Conservation (phyloP, 768 basidiomycete species). For the Boletus subparvulus region DNA sequence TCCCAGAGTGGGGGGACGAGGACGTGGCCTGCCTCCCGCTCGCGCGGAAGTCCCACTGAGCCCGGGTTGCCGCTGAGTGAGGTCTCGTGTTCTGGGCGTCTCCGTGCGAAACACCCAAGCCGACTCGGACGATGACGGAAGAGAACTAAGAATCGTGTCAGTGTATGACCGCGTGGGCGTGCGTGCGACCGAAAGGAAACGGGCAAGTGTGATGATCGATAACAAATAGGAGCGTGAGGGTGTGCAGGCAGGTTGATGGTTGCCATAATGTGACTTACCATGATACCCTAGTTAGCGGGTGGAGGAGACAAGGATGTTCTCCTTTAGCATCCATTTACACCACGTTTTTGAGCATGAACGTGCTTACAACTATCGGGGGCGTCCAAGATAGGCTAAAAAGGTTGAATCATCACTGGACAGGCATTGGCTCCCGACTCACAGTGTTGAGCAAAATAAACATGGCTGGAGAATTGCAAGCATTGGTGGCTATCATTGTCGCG, state of each 20-base stretch:
- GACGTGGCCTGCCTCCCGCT: background rate
- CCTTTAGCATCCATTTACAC: background rate
- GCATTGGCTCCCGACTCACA: background rate
- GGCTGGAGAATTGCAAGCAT: constrained; percentile 14
- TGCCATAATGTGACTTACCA: constrained; percentile 9
- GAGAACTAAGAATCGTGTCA: no score
- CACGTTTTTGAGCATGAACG: background rate
- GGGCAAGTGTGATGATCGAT: background rate
- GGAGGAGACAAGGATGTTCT: background rate
- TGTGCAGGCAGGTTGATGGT: background rate
- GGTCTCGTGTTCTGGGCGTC: background rate
- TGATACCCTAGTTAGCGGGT: constrained; percentile 7
- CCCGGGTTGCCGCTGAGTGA: background rate
- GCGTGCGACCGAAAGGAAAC: constrained; percentile 20
- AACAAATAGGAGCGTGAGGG: background rate
- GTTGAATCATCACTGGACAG: background rate
- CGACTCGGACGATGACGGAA: constrained; percentile 26
- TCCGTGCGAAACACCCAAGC: constrained; percentile 21
- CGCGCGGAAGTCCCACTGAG: background rate
- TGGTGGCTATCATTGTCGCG: constrained; percentile 8
- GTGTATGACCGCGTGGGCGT: background rate
- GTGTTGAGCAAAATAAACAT: constrained; percentile 4
- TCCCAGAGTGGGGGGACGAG: no score
- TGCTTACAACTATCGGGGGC: constrained; percentile 20
- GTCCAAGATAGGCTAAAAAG: background rate